Conservation (phyloP, 1,284 basidiomycete species). For the Papiliotrema flavescens region DNA sequence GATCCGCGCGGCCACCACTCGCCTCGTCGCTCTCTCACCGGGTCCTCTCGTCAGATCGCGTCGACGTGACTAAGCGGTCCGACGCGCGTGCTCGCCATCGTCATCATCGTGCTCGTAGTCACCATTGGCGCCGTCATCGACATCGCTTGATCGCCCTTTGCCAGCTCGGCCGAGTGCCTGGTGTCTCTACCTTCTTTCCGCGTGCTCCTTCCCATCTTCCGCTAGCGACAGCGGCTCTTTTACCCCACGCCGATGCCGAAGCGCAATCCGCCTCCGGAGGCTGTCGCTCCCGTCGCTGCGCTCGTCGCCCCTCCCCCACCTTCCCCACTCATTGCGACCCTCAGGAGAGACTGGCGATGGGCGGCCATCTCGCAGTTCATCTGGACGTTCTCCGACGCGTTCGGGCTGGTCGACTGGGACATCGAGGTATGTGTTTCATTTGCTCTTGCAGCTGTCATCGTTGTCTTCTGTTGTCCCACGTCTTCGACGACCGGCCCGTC, state of each 20-base stretch:
- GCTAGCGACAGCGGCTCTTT: no score
- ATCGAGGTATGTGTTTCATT: conserved; percentile 41
- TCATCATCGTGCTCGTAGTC: no score
- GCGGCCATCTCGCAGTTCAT: conserved; percentile 48
- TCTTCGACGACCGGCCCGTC: background rate
- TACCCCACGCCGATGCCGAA: conserved; percentile 25
- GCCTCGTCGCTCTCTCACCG: no score
- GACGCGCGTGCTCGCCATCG: background rate
- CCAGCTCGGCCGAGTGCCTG: no score
- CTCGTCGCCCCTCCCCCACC: conserved; percentile 33
- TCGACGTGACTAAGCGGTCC: background rate
- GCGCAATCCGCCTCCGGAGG: conserved; percentile 14
- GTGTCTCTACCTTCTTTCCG: no score
- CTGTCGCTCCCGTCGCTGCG: conserved; percentile 24
- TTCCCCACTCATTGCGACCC: conserved; percentile 41
- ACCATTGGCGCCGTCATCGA: no score
- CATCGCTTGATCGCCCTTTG: no score
- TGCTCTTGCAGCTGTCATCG: background rate
- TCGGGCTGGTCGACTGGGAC: conserved; percentile 46
- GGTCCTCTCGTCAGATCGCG: no score
- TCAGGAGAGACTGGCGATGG: conserved; percentile 48
- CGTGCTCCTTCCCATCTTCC: no score
- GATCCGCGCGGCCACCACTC: no score
- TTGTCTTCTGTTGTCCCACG: background rate
- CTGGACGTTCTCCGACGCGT: conserved; percentile 46